These are phyloP conservation scores for Neotropicomus parvogracilis DNA, from an alignment of 1,284 basidiomycete species.

Conservation along the genomic window DNA sequence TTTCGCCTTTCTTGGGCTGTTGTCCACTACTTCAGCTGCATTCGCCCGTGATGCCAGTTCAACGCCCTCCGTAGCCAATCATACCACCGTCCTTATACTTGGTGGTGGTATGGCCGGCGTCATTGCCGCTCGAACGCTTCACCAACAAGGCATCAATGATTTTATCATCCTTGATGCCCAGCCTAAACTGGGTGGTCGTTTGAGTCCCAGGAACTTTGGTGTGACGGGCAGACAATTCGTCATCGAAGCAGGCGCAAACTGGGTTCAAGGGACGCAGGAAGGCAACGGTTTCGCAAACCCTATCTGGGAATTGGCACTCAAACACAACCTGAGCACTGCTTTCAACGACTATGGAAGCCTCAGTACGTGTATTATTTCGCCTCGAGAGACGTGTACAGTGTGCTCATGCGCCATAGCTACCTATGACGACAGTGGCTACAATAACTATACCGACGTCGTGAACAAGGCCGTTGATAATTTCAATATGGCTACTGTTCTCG, in stretches of 20 bases:
- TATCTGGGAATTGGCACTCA: slow-evolving; percentile 53
- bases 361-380: slow-evolving; percentile 30
- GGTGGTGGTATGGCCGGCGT: slow-evolving; percentile 67
- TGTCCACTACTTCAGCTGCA: neutral
- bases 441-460: slow-evolving; percentile 10
- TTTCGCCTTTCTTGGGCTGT: slow-evolving; percentile 3
- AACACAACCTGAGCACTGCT: slow-evolving; percentile 50
- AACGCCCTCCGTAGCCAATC: slow-evolving; percentile 5
- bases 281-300: slow-evolving; percentile 55
- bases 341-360: slow-evolving; percentile 45
- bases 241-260: slow-evolving; percentile 64
- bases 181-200: slow-evolving; percentile 58
- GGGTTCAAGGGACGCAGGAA: slow-evolving; percentile 63
- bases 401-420: slow-evolving; percentile 4
- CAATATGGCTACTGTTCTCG: slow-evolving; percentile 3
- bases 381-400: neutral
- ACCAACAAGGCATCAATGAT: slow-evolving; percentile 50
- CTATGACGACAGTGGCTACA: slow-evolving; percentile 11
- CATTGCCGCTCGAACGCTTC: slow-evolving; percentile 58
- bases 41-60: neutral
- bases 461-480: slow-evolving; percentile 10
- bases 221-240: slow-evolving; percentile 35
- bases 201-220: slow-evolving; percentile 48
- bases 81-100: slow-evolving; percentile 44
- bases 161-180: slow-evolving; percentile 62